Evolutionary conservation across 192 early-diverging fungal species (phyloP).

Genomic region (Spinellus fusiger): DNA sequence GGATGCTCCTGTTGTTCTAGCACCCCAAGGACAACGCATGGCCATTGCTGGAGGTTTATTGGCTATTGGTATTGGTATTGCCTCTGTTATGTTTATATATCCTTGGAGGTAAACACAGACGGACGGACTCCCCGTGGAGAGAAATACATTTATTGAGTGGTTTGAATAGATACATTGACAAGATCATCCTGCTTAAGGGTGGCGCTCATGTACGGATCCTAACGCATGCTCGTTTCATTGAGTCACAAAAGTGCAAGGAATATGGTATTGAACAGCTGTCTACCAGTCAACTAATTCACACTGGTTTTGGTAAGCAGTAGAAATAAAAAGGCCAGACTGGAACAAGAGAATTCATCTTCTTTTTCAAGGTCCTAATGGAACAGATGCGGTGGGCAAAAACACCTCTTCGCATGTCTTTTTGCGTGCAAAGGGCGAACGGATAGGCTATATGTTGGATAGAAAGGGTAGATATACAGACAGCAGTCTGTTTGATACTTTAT

Average conservation of each 20-base stretch:
- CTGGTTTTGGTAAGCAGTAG: slow-evolving; percentile 14
- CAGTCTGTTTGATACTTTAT: slow-evolving; percentile 36
- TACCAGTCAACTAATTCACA: slow-evolving; percentile 25
- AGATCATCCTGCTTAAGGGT: slow-evolving; percentile 25
- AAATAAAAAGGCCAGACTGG: background rate
- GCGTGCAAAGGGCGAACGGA: slow-evolving; percentile 19
- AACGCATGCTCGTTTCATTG: slow-evolving; percentile 24
- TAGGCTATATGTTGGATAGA: slow-evolving; percentile 35
- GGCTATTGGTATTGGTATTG: slow-evolving; percentile 20
- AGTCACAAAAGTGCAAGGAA: slow-evolving; percentile 14
- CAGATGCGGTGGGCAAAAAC: slow-evolving; percentile 22
- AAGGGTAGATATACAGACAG: slow-evolving; percentile 34
- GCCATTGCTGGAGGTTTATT: slow-evolving; percentile 26
- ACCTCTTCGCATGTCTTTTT: slow-evolving; percentile 31
- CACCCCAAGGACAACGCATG: slow-evolving; percentile 25
- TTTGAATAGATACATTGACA: slow-evolving; percentile 25
- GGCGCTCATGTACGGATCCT: slow-evolving; percentile 12
- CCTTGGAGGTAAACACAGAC: slow-evolving; percentile 28
- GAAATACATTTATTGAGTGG: background rate
- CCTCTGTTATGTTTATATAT: slow-evolving; percentile 31
- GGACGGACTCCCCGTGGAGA: background rate
- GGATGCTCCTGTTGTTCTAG: slow-evolving; percentile 20
- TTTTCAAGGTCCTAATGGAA: slow-evolving; percentile 17
- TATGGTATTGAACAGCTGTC: slow-evolving; percentile 20
- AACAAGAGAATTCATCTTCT: background rate